phyloP scores from a whole-genome alignment of 768 basidiomycete species.

The Tulasnella sp. region DNA sequence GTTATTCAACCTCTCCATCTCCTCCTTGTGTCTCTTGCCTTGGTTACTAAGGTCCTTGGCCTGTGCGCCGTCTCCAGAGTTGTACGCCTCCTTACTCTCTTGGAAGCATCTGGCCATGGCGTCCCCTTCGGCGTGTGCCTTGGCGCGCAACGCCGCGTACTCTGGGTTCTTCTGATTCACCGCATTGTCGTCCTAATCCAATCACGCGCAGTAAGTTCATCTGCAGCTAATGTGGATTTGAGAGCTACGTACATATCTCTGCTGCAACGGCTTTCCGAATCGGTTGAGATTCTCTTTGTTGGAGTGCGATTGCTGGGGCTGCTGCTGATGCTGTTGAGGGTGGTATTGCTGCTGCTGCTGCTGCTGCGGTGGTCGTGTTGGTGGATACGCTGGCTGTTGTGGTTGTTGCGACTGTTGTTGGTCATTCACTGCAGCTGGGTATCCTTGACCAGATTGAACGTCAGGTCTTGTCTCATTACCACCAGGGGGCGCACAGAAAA shows the following conservation, averaged over 20 bases:
- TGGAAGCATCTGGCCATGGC: slow-evolving; percentile 62
- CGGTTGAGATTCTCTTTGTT: not conserved
- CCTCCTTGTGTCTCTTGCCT: slow-evolving; percentile 66
- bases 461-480: too few species aligned
- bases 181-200: slow-evolving; percentile 28
- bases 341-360: not conserved
- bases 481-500: too few species aligned
- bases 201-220: not conserved
- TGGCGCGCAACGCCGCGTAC: slow-evolving; percentile 59
- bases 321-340: not conserved
- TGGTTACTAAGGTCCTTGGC: slow-evolving; percentile 76
- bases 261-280: slow-evolving; percentile 2
- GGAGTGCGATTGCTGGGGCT: not conserved
- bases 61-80: slow-evolving; percentile 54
- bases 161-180: slow-evolving; percentile 57
- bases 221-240: not conserved
- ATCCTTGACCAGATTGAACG: too few species aligned
- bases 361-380: not conserved
- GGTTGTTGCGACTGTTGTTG: not conserved
- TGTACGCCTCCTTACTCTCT: slow-evolving; percentile 66
- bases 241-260: slow-evolving; percentile 1
- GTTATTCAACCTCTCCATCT: slow-evolving; percentile 69
- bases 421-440: too few species aligned
- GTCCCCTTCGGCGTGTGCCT: slow-evolving; percentile 72
- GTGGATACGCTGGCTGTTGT: not conserved